Base-by-base conservation (phyloP, 768 basidiomycete genomes). In the Solioccasus polychromus region DNA sequence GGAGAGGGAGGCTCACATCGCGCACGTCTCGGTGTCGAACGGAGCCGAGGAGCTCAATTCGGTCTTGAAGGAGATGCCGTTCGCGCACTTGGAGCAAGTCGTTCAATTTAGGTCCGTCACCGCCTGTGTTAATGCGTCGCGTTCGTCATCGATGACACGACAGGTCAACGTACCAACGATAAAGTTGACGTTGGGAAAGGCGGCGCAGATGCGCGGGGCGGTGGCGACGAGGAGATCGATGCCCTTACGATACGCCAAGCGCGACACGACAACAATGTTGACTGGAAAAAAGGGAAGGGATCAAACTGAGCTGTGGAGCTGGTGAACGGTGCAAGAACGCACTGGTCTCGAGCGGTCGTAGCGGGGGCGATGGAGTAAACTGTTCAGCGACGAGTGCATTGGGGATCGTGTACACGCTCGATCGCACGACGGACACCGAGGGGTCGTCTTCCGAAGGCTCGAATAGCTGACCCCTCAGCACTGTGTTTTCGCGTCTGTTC, bases 11-110 rank as follows among this genome's bases (percentile, higher is more conserved):
- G 68, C 83, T 47, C 51, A 91, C 93, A 12, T 80, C 76, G 41
- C 80, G 79, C n/a, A 95, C 96, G 48, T 95, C 87, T 23, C 78
- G 78, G 49, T 86, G 91, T 10, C 75, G 73, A 3, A 98, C 78
- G 8, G 86, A 72, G 0, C 96, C 95, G 0, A 98, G 75, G 0
- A 98, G 74, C 51, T 88, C 82, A n/a, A 99, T 90, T 8, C 91
- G 79, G 57, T 96, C 94, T 64, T 95, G 92, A 2, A 98, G 75
- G 17, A 82, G 72, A 59, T 95, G 71, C 45, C 88, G 91, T 68
- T 99, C 95, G 6, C 94, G 77, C 85, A 95, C 95, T 71, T 97
- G 96, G 12, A 96, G 78, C 6, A 99, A 70, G 51, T 98, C 92
- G 28, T 94, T 87, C 53, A 95, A 77, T 62, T 98, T 97, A 0